phyloP scores from a whole-genome alignment of 163 green algal species.

The Prototheca wickerhamii region DNA sequence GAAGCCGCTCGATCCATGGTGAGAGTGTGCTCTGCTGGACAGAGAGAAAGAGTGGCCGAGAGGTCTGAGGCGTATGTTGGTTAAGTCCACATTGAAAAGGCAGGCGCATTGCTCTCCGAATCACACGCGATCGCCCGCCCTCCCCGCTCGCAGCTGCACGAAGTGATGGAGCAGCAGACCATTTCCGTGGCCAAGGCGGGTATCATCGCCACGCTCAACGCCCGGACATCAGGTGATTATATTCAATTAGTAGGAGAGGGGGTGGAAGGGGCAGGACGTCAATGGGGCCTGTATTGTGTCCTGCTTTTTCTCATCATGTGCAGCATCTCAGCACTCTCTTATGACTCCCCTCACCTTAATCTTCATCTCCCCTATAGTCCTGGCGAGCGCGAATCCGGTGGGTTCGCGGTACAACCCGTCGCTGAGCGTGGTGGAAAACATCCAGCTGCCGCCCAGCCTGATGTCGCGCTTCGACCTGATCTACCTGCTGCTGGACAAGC shows the following conservation, averaged over 20 bases:
- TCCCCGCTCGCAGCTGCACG: conserved; percentile 56
- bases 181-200: conserved; percentile 95
- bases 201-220: conserved; percentile 97
- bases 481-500: conserved; percentile 89
- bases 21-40: no score
- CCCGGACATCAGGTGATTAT: conserved; percentile 60
- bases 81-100: not conserved
- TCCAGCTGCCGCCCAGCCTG: conserved; percentile 91
- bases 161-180: conserved; percentile 99
- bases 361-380: conserved; percentile 38
- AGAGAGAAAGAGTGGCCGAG: not conserved
- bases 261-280: no score
- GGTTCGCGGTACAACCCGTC: conserved; percentile 81
- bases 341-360: not conserved
- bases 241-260: not conserved
- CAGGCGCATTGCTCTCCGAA: not conserved
- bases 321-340: no score
- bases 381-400: conserved; percentile 90
- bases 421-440: conserved; percentile 91
- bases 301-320: no score
- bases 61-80: not conserved
- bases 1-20: conserved; percentile 85
- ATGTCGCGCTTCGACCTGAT: conserved; percentile 95
- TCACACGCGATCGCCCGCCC: not conserved
- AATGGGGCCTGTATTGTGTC: no score